Base-by-base conservation (phyloP, 2,329 filamentous ascomycete genomes). In the Aspergillus latus region DNA sequence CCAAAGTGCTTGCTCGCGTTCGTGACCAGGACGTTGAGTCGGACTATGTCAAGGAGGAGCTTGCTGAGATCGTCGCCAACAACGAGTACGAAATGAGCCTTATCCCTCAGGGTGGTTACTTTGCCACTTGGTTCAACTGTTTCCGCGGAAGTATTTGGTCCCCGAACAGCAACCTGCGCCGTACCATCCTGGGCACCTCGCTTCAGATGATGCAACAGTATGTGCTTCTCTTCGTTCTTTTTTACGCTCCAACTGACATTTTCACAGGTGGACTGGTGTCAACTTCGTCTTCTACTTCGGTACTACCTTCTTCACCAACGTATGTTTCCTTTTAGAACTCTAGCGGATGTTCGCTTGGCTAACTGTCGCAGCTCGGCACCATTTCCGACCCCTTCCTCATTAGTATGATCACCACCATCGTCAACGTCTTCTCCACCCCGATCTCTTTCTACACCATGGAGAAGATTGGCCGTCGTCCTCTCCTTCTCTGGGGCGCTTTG, bases 231-330 rank as follows among this genome's bases (percentile, higher is more conserved):
- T 29, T 5, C n/a, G 7, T 16, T 26, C 4, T 16, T 11, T 11
- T 47, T 34, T 45, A 26, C 13, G 34, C 10, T 39, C 26, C 2
- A 21, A 16, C 52, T 52, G 40, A 30, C 15, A 26, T 32, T 10
- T 10, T 34, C 16, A 46, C 16, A 66, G 65, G 34, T 72, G 84
- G 84, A 92, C 89, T 28, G 90, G 91, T 80, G 88, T 96, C 77
- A 96, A 96, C 82, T 95, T 93, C 77, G 90, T 94, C 81, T 94
- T 92, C 80, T 89, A 90, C 79, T 90, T 87, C 79, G 90, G 89
- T 36, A 92, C 89, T 34, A 85, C 88, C 58, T 95, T 96, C 85
- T 89, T 96, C 78, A 76, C 88, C 76, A 62, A 58, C 40, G 62
- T 64, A 55, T 13, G 60, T 58, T 30, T 21, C 36, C 15, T n/a